These are phyloP conservation scores for Dryas octopetala DNA, from an alignment of 306 rosid species.

Conservation along the genomic window DNA sequence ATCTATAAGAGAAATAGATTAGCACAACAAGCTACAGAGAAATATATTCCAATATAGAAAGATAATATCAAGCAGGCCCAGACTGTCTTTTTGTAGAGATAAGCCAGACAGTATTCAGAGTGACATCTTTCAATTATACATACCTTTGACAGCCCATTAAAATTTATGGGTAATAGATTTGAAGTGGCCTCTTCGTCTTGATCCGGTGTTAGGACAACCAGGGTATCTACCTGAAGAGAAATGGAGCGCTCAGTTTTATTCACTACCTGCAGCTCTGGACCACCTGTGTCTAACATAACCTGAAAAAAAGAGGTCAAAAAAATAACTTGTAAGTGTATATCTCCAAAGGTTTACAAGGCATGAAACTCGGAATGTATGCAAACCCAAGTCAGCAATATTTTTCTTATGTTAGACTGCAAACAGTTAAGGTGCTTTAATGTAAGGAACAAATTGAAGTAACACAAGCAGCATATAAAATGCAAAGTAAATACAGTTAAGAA, in stretches of 20 bases:
- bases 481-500: neutral
- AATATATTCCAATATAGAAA: neutral
- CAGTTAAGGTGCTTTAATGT: neutral
- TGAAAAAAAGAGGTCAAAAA: constrained; percentile 32
- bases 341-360: constrained; percentile 16
- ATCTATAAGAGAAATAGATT: neutral
- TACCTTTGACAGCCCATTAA: constrained; percentile 80
- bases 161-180: constrained; percentile 73
- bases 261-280: constrained; percentile 83
- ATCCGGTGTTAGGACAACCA: constrained; percentile 76
- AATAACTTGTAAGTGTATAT: constrained; percentile 8
- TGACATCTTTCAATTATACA: constrained; percentile 4
- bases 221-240: constrained; percentile 64
- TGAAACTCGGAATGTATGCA: constrained; percentile 6
- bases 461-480: neutral
- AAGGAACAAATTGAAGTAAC: neutral
- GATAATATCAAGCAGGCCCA: neutral
- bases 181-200: constrained; percentile 65
- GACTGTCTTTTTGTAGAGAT: neutral
- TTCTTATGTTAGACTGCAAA: neutral
- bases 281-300: constrained; percentile 90
- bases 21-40: neutral
- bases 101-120: neutral
- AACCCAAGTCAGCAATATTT: neutral
- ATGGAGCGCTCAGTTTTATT: constrained; percentile 65